These are phyloP conservation scores for Vitellaria paradoxa DNA, from an alignment of 179 eudicot species.

Conservation along the genomic window DNA sequence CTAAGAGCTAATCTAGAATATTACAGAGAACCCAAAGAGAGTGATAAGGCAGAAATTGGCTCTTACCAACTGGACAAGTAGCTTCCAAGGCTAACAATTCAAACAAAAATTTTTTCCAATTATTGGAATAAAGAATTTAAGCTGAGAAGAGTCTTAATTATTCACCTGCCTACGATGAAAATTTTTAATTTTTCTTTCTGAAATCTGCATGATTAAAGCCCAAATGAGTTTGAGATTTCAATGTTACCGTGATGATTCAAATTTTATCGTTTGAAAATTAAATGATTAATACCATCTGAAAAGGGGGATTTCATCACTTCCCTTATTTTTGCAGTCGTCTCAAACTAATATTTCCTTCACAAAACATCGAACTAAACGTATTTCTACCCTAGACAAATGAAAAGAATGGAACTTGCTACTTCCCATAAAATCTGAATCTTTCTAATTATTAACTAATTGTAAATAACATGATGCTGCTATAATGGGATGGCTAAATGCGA, in stretches of 20 bases:
- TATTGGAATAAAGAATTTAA: neutral
- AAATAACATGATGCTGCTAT: neutral
- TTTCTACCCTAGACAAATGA: too few relatives aligned
- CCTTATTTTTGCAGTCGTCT: too few relatives aligned
- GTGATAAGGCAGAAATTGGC: neutral
- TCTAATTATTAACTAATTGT: neutral
- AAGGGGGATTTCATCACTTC: too few relatives aligned
- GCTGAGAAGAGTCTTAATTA: neutral
- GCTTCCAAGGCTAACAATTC: neutral
- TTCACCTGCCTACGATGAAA: too few relatives aligned
- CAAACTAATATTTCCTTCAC: too few relatives aligned
- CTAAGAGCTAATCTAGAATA: neutral
- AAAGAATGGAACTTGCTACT: neutral
- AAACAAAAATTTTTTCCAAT: neutral
- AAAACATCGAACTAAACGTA: too few relatives aligned
- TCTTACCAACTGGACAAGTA: slow-evolving; percentile 6
- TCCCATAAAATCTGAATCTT: neutral
- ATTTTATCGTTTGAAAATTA: too few relatives aligned
- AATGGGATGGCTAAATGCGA: neutral
- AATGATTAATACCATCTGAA: too few relatives aligned
- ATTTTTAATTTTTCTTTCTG: neutral
- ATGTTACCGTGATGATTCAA: too few relatives aligned
- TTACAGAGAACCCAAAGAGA: neutral
- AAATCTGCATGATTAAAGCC: neutral
- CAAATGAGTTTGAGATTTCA: too few relatives aligned